Evolutionary conservation across 768 basidiomycete species (phyloP), one percentile per base, ranked within the genome.

Genomic region (Phaffia australis): DNA sequence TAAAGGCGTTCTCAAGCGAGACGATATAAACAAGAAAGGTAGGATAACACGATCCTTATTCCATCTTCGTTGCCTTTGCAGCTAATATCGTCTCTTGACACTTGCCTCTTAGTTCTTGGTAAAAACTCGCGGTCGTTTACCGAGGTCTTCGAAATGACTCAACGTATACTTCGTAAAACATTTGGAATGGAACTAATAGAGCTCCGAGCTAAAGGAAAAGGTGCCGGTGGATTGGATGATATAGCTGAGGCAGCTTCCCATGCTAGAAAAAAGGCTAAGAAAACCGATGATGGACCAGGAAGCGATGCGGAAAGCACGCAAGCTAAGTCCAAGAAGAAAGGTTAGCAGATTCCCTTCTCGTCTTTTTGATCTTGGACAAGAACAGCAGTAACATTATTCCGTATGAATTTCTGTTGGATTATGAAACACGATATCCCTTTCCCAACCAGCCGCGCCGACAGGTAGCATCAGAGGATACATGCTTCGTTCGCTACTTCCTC

Each of bases 11-110:
- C 75, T 95, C 58, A 81, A 82, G 48, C 80, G 89, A 50, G 87
- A 91, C n/a, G 90, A 94, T 50, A 87, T 93, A 59, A 83, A 81
- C 49, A 92, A 91, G 77, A 88, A 88, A 80, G 84, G 92, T 85
- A 67, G 68, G 69, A 65, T 27, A 32, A 21, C 27, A 19, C 46
- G 23, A 23, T 7, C 8, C 35, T 21, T 16, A 15, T 29, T 25
- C 25, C 21, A 21, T 8, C 23, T 19, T 50, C 49, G 23, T 49
- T 29, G 42, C 48, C 16, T 48, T 18, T 25, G 25, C 27, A 46
- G 16, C 60, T 25, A 16, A 18, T 7, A 11, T 25, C 19, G 6
- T 19, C 27, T 21, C 15, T 4, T 42, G 14, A n/a, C 21, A 64
- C 59, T 14, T 68, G 29, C 7, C 4, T 61, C 23, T 50, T 65